Base-by-base conservation (phyloP, 225 moss, liverwort and hornwort genomes). In the Pleurozium schreberi region DNA sequence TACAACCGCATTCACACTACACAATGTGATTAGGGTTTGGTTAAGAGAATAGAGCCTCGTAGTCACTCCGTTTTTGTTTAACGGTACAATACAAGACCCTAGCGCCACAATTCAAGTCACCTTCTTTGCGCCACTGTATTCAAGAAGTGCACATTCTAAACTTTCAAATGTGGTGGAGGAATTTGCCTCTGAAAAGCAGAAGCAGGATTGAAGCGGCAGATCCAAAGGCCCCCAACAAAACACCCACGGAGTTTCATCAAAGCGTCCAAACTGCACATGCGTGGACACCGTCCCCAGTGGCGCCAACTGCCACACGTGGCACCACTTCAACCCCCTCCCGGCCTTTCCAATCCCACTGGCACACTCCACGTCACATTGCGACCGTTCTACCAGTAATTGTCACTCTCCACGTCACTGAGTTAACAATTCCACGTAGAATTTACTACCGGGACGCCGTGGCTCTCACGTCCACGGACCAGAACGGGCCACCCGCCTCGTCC, bases 401-500 rank as follows among this genome's bases (percentile, higher is more conserved):
- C 21, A 0, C 14, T 10, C 13, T 12, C 58, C 66, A 67, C 84
- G 19, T 50, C 76, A 1, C 18, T 16, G 12, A 18, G 1, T 8
- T 8, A 9, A 3, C 68, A 40, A 40, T 84, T 84, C 68, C 55
- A 84, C 40, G 30, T 53, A 40, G 84, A 84, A 84, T 53, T 64
- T 25, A 3, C 5, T 18, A 0, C 11, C 36, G 17, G 8, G 49
- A 11, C 49, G 47, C 49, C 82, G 82, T 82, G 82, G 36, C 64
- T 49, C 8, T 49, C 64, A 65, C 65, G 49, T 64, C 49, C 64
- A 23, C 23, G 34, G 64, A 6, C 25, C 25, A 26, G 82, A 82
- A 82, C 65, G 82, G 64, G 83, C 90, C 86, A 65, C 84, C 87
- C 42, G 86, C 93, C 79, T 87, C 88, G 86, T 86, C 93, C 93